Evolutionary conservation across 257 asterid genomes (phyloP), one percentile per base, ranked within the genome.

Genomic region (Solanum sejunctum): DNA sequence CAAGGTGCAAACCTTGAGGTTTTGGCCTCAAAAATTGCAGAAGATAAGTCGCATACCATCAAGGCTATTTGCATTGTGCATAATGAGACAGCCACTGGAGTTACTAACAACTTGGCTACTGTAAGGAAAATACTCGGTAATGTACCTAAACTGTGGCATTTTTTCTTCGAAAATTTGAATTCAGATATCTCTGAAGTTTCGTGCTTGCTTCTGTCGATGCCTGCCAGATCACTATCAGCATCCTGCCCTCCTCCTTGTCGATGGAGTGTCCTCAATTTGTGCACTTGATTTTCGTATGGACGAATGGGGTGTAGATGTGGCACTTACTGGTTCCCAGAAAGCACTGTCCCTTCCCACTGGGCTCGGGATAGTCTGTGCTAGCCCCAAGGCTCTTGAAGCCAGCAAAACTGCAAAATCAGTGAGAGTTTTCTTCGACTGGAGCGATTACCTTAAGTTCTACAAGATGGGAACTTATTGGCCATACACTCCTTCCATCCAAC

Each of bases 211-310:
- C 20, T 72, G 39, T 61, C 28, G 9, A 82, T 78, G 88, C 20
- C 1, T 86, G 36, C 6, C 92, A 96, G 98, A 97, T 94, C 94
- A 93, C 87, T 95, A 97, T 83, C 90, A 90, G 90, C 99, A 97
- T 81, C 99, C 99, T 47, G 98, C 99, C 23, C 96, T 97, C 61
- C 85, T 92, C 52, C 94, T 94, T 54, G 99, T 97, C 1, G 99
- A 97, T 85, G 99, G 99, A 5, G 99, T 97, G 43, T 97, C 99
- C 57, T 97, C 99, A 84, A 95, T 97, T 60, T 97, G 99, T 58
- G 99, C 99, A 20, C 94, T 97, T 45, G 99, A 97, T 87, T 97
- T 97, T 45, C 98, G 98, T 87, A 97, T 97, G 99, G 99, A 97
- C 21, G 98, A 97, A 58, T 97, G 99, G 99, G 99, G 99, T 47